Evolutionary conservation across 2,329 filamentous ascomycete species (phyloP).

Genomic region (Ceratocystis smalleyi): DNA sequence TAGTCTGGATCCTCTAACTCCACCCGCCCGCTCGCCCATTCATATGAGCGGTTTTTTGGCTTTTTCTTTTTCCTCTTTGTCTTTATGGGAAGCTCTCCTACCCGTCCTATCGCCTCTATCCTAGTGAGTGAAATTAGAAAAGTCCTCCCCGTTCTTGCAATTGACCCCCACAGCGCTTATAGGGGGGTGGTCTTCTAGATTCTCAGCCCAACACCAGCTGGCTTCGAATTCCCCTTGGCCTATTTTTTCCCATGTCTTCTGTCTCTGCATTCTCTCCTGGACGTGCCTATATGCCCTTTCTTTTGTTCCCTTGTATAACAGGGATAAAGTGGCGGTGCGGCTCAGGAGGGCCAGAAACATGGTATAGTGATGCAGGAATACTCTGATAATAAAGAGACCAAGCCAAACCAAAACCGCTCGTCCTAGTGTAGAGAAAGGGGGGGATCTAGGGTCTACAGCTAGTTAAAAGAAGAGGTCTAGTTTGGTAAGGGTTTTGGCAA

Average conservation of each 20-base stretch:
- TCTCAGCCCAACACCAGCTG: neutral
- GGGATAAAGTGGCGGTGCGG: constrained; percentile 2
- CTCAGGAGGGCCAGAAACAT: neutral
- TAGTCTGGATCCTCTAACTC: neutral
- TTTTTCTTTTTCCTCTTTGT: neutral
- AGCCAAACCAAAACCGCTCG: neutral
- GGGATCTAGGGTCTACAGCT: neutral
- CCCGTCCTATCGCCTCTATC: neutral
- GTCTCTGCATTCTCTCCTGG: neutral
- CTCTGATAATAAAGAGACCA: neutral
- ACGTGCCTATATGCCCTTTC: neutral
- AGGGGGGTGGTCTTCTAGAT: neutral
- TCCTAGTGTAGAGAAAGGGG: neutral
- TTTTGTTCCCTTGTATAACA: neutral
- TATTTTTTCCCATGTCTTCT: neutral
- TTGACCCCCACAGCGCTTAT: neutral
- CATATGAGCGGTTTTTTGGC: neutral
- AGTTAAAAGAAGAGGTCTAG: neutral
- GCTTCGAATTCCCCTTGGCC: neutral
- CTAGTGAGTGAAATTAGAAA: neutral
- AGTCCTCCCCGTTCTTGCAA: neutral
- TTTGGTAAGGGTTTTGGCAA: neutral
- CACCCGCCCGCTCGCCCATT: neutral
- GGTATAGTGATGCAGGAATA: neutral
- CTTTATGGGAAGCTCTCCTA: neutral